These are phyloP conservation scores for Zygnema circumcarinatum DNA, from an alignment of 139 green algal genomes.

Conservation along the genomic window DNA sequence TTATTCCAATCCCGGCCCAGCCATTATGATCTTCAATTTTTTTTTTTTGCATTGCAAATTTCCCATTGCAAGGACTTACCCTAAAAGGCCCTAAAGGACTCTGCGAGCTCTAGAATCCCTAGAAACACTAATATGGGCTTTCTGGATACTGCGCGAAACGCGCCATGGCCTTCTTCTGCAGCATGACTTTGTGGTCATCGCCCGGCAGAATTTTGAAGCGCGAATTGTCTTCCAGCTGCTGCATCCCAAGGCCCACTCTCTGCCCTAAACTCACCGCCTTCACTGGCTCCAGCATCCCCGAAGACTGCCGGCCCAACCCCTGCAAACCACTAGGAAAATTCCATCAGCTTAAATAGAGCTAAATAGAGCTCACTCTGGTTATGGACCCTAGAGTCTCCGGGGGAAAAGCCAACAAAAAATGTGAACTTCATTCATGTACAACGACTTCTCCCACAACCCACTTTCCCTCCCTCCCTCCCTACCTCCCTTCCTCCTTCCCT, in stretches of 20 bases:
- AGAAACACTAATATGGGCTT: not conserved
- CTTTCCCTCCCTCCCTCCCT: not conserved
- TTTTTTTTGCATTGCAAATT: not conserved
- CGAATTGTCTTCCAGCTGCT: not conserved
- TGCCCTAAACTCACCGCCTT: not conserved
- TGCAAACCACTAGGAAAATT: slow-evolving; percentile 2
- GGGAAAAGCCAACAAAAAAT: too few relatives aligned
- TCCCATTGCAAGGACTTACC: not conserved
- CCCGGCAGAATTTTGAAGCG: slow-evolving; percentile 16
- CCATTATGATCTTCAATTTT: not conserved
- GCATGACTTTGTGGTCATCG: slow-evolving; percentile 2
- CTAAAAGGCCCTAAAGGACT: not conserved
- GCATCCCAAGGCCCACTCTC: not conserved
- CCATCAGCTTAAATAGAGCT: not conserved
- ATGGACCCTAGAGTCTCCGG: too few relatives aligned
- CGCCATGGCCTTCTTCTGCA: slow-evolving; percentile 9
- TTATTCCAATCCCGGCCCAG: not conserved
- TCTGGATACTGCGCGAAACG: not conserved
- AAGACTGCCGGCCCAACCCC: not conserved
- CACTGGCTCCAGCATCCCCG: not conserved
- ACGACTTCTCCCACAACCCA: too few relatives aligned
- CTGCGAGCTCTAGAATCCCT: not conserved
- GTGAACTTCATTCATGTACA: too few relatives aligned
- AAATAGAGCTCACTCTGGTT: too few relatives aligned
- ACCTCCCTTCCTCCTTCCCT: not conserved